Evolutionary conservation across 352 stramenopile genomes (phyloP).

Genomic region (Lagenidium giganteum): DNA sequence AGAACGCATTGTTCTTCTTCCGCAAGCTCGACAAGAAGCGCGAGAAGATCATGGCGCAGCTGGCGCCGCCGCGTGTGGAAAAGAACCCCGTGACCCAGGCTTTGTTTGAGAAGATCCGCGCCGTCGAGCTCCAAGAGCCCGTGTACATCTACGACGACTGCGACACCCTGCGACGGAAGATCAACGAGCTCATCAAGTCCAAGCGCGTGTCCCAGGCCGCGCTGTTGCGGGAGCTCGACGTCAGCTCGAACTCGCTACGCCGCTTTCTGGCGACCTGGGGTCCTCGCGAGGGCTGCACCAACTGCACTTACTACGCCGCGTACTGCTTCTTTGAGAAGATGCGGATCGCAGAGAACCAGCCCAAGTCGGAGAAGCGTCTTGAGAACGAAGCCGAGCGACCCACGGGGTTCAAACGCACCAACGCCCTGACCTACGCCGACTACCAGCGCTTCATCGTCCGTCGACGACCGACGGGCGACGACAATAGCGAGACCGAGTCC

Average conservation of each 20-base stretch:
- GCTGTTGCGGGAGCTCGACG: slow-evolving; percentile 26
- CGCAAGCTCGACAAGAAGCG: neutral
- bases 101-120: slow-evolving; percentile 25
- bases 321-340: slow-evolving; percentile 61
- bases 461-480: too few species aligned
- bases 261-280: slow-evolving; percentile 38
- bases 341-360: slow-evolving; percentile 27
- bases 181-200: slow-evolving; percentile 29
- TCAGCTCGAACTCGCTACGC: slow-evolving; percentile 45
- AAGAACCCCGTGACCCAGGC: slow-evolving; percentile 23
- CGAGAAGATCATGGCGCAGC: neutral
- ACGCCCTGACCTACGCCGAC: neutral
- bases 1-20: neutral
- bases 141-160: slow-evolving; percentile 53
- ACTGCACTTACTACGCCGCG: slow-evolving; percentile 34
- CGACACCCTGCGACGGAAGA: slow-evolving; percentile 44
- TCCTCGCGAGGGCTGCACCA: slow-evolving; percentile 39
- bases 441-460: neutral
- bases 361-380: slow-evolving; percentile 40
- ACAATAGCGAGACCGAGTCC: too few species aligned
- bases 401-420: slow-evolving; percentile 7
- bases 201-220: slow-evolving; percentile 35
- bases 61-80: slow-evolving; percentile 9
- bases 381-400: slow-evolving; percentile 23
- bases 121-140: slow-evolving; percentile 27